Base-by-base conservation (phyloP, 345 rosid genomes). In the Noccaea caerulescens region DNA sequence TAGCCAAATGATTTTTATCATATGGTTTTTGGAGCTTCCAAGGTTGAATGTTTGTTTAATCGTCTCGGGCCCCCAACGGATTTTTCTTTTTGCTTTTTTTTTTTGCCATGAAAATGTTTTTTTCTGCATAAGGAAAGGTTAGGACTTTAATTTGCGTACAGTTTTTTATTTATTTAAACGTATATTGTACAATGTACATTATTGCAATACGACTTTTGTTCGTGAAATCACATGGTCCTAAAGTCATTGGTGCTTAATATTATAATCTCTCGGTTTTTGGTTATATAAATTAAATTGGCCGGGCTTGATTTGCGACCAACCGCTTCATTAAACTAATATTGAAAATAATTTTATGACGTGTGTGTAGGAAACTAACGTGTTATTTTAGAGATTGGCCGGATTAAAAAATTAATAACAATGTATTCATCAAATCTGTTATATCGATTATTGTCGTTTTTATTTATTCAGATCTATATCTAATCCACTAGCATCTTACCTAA, bases 171-270 rank as follows among this genome's bases (percentile, higher is more conserved):
- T 27, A 27, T 27, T 27, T 2, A 27, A 27, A 27, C 30, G 30
- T 27, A 27, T 27, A 27, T 27, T 2, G 4, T 27, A 27, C 30
- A 27, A 3, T 27, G 30, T 27, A 27, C 66, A 76, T 69, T 69
- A 69, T 69, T 76, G 79, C 63, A 70, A 63, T 46, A 63, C 54
- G 51, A 46, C 77, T 50, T 46, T 37, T 69, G 69, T 72, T 76
- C 73, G 79, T 83, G 81, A 71, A 67, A 45, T 80, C 90, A 88
- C 93, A 81, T 82, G 91, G 86, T 76, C 32, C 60, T 81, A 18
- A 79, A 75, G 56, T 68, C 69, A 79, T 81, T 76, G 83, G 90
- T 65, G 75, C 77, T 74, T 81, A 32, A 45, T 80, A 63, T 58
- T 83, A 69, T 47, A 30, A 20, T 41, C 38, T 32, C 38, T 32